Base-by-base conservation (phyloP, 441 rosid species). In the Flueggea neowawraea region DNA sequence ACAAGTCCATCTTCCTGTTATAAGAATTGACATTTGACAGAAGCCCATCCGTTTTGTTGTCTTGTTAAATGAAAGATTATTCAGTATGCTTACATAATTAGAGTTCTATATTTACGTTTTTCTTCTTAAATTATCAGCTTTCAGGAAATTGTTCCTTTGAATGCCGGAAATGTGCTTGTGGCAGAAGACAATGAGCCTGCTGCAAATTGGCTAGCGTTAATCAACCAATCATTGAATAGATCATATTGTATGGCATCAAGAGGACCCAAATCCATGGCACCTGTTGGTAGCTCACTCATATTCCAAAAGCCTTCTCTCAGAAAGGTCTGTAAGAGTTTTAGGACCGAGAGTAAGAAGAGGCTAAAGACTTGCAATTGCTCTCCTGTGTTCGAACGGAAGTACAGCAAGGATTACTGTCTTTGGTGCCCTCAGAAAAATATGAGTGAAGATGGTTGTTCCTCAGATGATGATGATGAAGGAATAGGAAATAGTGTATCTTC, bases 151-250 rank as follows among this genome's bases (percentile, higher is more conserved):
- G 97, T 95, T 54, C 97, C 97, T 8, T 63, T 95, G 55, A 95
- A 84, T 74, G 96, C 99, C 31, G 99, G 99, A 48, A 95, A 95
- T 53, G 90, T 95, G n/a, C 80, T 95, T 15, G 96, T 86, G 22
- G 82, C 64, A 28, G 99, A 95, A 75, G 99, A 94, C 78, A 91
- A 84, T 36, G 99, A 91, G 61, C 99, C 97, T 0, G 97, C 99
- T 10, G 92, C 94, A 44, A 91, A 81, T 78, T 95, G 99, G 99
- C 81, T 94, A 16, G 75, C 84, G 68, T 66, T 94, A 10, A 89
- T 91, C 61, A 76, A 86, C 65, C 89, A 87, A 77, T 80, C 99
- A 52, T 84, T 94, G 13, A 63, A 75, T 31, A 63, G 62, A 53
- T 71, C 84, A 6, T 66, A 67, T 43, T 62, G 69, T 10, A 76